Evolutionary conservation across 73 alveolate genomes (phyloP), one percentile per base, ranked within the genome.

Genomic region (Tetrahymena borealis): DNA sequence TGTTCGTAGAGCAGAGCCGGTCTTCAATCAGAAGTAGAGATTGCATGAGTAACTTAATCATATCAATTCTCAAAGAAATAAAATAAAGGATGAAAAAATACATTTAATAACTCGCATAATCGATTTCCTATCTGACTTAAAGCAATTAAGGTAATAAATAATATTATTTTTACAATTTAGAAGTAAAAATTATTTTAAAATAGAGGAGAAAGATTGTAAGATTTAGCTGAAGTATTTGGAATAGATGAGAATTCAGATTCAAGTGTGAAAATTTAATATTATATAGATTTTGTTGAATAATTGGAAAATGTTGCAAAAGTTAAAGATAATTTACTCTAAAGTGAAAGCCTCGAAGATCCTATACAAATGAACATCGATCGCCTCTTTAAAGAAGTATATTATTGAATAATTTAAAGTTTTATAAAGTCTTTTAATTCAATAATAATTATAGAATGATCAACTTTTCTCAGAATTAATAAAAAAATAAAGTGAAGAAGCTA

Each of bases 21-120:
- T 93, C 33, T 93, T 93, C 40, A 92, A 91, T 60, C 40, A 93
- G 42, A 93, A 93, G 35, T 32, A 93, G 20, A 79, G 91, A 32
- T 90, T 79, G 11, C 91, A 93, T 79, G 90, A 90, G 79, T 38
- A 79, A 9, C 28, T 93, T 11, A 93, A 93, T 93, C 91, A 90
- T 7, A 93, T 79, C 39, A 35, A 79, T 24, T 77, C 90, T 24
- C n/a, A 93, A 33, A 39, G 95, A 78, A 93, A 93, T 79, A 93
- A 93, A 85, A 79, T 93, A 33, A 93, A 93, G 20, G 95, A 93
- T 93, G 95, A 93, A 85, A 93, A 93, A n/a, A 93, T 93, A 78
- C 39, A 78, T 79, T 42, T 93, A 16, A 93, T 93, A 2, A 41
- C 78, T 90, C 37, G 91, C 38, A 93, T 93, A 33, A 93, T 93